Conservation (phyloP, 495 filamentous ascomycete genomes). For the Glarea lozoyensis region DNA sequence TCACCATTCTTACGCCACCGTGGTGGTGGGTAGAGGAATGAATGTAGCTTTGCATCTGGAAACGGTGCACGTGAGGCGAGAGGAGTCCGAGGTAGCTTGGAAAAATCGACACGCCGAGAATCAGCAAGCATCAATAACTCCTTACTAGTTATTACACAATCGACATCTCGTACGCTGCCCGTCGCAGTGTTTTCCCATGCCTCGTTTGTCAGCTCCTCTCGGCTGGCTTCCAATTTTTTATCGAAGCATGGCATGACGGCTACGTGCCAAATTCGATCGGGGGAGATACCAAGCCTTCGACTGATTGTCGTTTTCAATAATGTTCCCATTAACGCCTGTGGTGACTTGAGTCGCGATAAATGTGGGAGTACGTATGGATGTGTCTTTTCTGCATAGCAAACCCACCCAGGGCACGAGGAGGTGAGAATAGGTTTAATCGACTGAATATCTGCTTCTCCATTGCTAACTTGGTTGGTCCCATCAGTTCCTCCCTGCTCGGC, state of each 20-base stretch:
- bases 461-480: conserved; percentile 7
- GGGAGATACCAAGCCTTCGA: conserved; percentile 56
- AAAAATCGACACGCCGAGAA: conserved; percentile 65
- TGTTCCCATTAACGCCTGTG: conserved; percentile 85
- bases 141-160: conserved; percentile 93
- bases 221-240: conserved; percentile 94
- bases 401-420: conserved; percentile 93
- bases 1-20: conserved; percentile 17
- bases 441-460: conserved; percentile 20
- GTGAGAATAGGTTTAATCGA: conserved; percentile 71
- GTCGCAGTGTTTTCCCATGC: conserved; percentile 48
- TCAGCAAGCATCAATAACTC: conserved; percentile 85
- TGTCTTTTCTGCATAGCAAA: conserved; percentile 97
- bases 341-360: conserved; percentile 83
- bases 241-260: conserved; percentile 98
- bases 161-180: conserved; percentile 71
- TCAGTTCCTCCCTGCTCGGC: conserved; percentile 7
- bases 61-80: conserved; percentile 39
- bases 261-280: conserved; percentile 84
- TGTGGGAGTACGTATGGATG: conserved; percentile 89
- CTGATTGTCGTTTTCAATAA: conserved; percentile 78
- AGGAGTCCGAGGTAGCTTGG: conserved; percentile 51
- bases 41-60: conserved; percentile 58
- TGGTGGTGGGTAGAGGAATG: conserved; percentile 56
- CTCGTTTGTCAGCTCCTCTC: conserved; percentile 79